These are phyloP conservation scores for Nicotiana attenuata DNA, from an alignment of 257 asterid species.

Conservation along the genomic window DNA sequence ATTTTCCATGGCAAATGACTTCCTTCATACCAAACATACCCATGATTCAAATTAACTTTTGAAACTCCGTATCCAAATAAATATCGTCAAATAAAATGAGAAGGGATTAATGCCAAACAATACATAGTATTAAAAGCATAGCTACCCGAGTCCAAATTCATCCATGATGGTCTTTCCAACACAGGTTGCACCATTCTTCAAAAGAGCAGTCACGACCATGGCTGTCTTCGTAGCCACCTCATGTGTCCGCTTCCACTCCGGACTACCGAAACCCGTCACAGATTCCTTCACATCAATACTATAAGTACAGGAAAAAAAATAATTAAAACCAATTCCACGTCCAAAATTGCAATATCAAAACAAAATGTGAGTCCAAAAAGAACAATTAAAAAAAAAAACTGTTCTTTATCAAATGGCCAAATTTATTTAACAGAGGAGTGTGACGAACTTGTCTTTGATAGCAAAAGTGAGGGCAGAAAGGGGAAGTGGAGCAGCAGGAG, in stretches of 20 bases:
- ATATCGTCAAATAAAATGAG: not conserved
- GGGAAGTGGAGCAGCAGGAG: constrained; percentile 85
- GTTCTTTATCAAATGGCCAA: not conserved
- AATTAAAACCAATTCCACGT: not conserved
- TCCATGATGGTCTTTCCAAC: constrained; percentile 86
- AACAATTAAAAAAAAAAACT: not conserved
- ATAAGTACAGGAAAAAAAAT: constrained; percentile 11
- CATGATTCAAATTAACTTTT: not conserved
- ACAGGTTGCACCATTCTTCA: constrained; percentile 75
- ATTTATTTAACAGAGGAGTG: not conserved
- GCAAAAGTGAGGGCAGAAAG: constrained; percentile 76
- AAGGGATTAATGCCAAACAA: not conserved
- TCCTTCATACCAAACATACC: too few relatives aligned
- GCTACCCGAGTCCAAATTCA: constrained; percentile 90
- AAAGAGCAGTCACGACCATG: constrained; percentile 57
- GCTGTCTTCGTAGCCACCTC: constrained; percentile 75
- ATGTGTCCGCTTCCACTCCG: constrained; percentile 81
- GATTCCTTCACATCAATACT: constrained; percentile 88
- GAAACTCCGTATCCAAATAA: not conserved
- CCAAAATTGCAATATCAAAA: not conserved
- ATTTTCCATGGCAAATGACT: too few relatives aligned
- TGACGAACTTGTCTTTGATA: constrained; percentile 64
- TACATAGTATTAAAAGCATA: not conserved
- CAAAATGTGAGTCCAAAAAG: not conserved
- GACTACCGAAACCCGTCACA: constrained; percentile 82